These are phyloP conservation scores for Cymbopogon citratus DNA, from an alignment of 176 grass and related monocot genomes.

Conservation along the genomic window DNA sequence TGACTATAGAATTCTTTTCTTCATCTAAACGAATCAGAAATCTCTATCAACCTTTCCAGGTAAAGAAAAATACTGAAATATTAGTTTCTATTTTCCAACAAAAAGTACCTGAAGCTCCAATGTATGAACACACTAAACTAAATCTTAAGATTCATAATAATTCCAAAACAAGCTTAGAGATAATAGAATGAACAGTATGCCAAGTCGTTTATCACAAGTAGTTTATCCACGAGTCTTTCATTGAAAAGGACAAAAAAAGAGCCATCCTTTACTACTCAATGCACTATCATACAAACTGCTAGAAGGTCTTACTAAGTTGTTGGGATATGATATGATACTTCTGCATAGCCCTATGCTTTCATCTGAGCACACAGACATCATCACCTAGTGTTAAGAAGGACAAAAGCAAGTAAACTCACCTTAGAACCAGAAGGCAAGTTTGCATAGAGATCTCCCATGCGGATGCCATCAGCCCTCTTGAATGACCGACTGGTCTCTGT, in stretches of 20 bases:
- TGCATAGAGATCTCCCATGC: constrained; percentile 48
- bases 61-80: not conserved
- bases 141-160: not conserved
- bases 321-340: not conserved
- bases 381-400: not conserved
- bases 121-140: not conserved
- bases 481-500: constrained; percentile 55
- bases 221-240: not conserved
- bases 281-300: constrained; percentile 2
- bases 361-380: not conserved
- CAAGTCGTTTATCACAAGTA: not conserved
- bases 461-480: constrained; percentile 39
- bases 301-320: not conserved
- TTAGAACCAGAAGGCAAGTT: constrained; percentile 66
- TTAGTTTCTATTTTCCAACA: not conserved
- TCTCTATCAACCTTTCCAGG: not conserved
- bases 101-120: not conserved
- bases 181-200: not conserved
- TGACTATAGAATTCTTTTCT: not conserved
- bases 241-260: not conserved
- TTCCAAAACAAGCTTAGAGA: not conserved
- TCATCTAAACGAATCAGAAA: not conserved
- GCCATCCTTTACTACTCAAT: not conserved
- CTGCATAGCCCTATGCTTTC: not conserved
- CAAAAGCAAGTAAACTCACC: constrained; percentile 45